Conservation (phyloP, 805 yeast species). For the Myxozyma monticola region DNA sequence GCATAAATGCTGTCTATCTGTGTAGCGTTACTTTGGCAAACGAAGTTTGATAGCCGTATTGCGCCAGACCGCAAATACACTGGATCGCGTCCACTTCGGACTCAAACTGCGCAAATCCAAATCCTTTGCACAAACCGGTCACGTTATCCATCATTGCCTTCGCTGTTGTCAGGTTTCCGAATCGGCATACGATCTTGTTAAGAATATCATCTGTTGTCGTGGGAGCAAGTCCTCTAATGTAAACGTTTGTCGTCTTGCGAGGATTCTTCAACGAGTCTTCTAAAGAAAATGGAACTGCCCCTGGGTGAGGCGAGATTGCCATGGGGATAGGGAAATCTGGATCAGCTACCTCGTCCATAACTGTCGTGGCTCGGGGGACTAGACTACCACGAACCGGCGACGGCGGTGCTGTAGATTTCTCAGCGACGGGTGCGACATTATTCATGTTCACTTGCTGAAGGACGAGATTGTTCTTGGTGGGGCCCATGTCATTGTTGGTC, state of each 20-base stretch:
- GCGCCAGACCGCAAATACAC: conserved; percentile 31
- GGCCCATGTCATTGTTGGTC: too few relatives aligned
- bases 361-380: too few relatives aligned
- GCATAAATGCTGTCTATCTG: neutral
- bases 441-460: too few relatives aligned
- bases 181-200: conserved; percentile 42
- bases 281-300: conserved; percentile 8
- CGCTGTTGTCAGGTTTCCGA: conserved; percentile 51
- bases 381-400: too few relatives aligned
- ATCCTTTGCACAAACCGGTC: conserved; percentile 33
- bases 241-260: conserved; percentile 51
- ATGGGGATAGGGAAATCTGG: conserved; percentile 20
- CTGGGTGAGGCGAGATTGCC: conserved; percentile 23
- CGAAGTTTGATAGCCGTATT: conserved; percentile 33
- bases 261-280: conserved; percentile 31
- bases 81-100: conserved; percentile 32
- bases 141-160: conserved; percentile 48
- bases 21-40: conserved; percentile 33
- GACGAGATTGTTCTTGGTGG: too few relatives aligned
- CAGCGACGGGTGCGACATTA: too few relatives aligned
- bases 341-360: too few relatives aligned
- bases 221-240: conserved; percentile 62
- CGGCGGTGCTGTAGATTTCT: too few relatives aligned
- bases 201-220: conserved; percentile 55
- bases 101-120: conserved; percentile 48